Conservation (phyloP, 2,329 filamentous ascomycete genomes). For the Gnomoniopsis sp. region DNA sequence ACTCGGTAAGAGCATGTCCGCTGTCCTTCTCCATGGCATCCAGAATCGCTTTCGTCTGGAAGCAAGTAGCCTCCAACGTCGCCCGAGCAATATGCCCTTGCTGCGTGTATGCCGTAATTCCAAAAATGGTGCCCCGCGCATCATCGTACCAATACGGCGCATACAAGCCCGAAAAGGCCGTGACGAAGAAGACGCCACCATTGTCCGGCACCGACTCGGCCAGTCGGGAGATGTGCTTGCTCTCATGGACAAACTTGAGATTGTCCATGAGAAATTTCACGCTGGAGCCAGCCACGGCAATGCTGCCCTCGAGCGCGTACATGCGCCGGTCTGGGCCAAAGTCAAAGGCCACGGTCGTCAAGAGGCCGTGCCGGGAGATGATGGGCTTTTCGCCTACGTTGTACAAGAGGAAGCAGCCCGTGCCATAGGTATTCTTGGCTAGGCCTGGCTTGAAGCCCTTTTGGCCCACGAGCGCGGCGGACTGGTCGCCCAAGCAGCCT, state of each 20-base stretch:
- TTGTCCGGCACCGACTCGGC: slow-evolving; percentile 58
- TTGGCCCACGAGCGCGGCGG: slow-evolving; percentile 75
- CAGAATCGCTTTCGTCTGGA: slow-evolving; percentile 79
- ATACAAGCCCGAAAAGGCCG: slow-evolving; percentile 77
- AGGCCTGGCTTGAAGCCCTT: slow-evolving; percentile 72
- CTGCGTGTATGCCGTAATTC: slow-evolving; percentile 74
- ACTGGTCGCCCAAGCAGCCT: slow-evolving; percentile 79
- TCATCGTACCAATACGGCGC: slow-evolving; percentile 86
- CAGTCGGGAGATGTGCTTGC: slow-evolving; percentile 41
- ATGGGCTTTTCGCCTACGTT: slow-evolving; percentile 79
- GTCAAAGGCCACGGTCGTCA: slow-evolving; percentile 76
- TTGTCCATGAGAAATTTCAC: slow-evolving; percentile 66
- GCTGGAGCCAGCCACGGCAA: slow-evolving; percentile 73
- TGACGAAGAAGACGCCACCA: slow-evolving; percentile 74
- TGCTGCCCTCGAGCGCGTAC: slow-evolving; percentile 74
- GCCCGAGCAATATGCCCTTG: slow-evolving; percentile 75
- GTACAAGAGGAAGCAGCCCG: slow-evolving; percentile 80
- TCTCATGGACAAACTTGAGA: slow-evolving; percentile 50
- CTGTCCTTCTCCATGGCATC: slow-evolving; percentile 79
- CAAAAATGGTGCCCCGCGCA: slow-evolving; percentile 75
- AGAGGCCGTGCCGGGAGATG: slow-evolving; percentile 71
- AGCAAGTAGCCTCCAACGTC: slow-evolving; percentile 77
- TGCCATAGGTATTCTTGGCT: slow-evolving; percentile 85
- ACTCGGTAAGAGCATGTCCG: slow-evolving; percentile 65
- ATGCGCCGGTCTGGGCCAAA: slow-evolving; percentile 65